phyloP scores from a whole-genome alignment of 257 asterid genomes.

The Echites panduratus region DNA sequence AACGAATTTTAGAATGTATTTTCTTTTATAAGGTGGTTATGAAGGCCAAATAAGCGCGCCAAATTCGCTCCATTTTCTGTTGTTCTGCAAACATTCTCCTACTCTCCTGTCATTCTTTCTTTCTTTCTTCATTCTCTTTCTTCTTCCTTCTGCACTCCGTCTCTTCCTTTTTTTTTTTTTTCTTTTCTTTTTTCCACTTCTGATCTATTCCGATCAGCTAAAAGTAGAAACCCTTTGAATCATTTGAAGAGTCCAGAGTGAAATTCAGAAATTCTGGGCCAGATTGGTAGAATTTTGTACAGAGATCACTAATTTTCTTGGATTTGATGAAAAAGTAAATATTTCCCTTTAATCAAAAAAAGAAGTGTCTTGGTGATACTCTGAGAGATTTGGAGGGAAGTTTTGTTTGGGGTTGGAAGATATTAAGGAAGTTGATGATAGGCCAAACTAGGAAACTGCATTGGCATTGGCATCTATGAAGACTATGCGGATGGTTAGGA shows the following conservation, averaged over 20 bases:
- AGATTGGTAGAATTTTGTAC: conserved; percentile 10
- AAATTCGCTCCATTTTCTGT: conserved; percentile 28
- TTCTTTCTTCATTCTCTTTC: conserved; percentile 22
- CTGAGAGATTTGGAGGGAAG: conserved; percentile 16
- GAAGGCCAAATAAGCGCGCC: conserved; percentile 50
- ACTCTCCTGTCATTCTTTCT: conserved; percentile 29
- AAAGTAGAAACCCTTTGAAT: conserved; percentile 25
- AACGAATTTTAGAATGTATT: not conserved
- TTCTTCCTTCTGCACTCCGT: conserved; percentile 10
- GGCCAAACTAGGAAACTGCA: conserved; percentile 36
- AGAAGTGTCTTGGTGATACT: conserved; percentile 7
- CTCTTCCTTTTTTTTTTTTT: not conserved
- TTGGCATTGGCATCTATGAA: conserved; percentile 47
- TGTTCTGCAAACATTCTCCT: conserved; percentile 36
- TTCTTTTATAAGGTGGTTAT: conserved; percentile 32
- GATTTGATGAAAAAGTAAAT: not conserved
- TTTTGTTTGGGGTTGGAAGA: not conserved
- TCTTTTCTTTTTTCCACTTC: not conserved
- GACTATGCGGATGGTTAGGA: conserved; percentile 55
- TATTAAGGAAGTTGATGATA: conserved; percentile 49
- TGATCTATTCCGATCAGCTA: conserved; percentile 24
- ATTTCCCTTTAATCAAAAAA: conserved; percentile 3
- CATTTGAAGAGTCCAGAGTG: conserved; percentile 19
- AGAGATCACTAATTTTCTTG: conserved; percentile 23
- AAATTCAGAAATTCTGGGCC: conserved; percentile 13